Evolutionary conservation across 2,329 filamentous ascomycete genomes (phyloP).

Genomic region (Chaetomiaceae sp.): DNA sequence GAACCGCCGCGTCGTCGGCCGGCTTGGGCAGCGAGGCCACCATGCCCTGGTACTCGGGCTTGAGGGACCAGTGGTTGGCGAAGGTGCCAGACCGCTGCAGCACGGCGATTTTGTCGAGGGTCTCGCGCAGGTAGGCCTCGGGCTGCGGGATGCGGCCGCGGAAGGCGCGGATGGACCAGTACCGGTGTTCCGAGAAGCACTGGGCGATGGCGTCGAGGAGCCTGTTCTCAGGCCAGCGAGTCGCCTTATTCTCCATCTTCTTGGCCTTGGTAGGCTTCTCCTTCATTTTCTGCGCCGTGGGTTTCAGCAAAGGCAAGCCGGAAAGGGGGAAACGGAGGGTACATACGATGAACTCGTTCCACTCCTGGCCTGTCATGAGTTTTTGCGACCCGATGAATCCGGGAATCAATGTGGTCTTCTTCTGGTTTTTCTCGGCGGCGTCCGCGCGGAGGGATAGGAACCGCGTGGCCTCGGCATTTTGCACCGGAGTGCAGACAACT

Average conservation of each 20-base stretch:
- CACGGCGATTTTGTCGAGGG: constrained; percentile 73
- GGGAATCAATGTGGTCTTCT: constrained; percentile 44
- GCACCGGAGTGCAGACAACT: constrained; percentile 65
- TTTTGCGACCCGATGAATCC: constrained; percentile 15
- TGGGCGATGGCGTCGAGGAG: constrained; percentile 79
- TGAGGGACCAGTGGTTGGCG: constrained; percentile 78
- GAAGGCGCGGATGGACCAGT: constrained; percentile 89
- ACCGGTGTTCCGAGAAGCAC: constrained; percentile 78
- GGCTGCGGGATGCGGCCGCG: constrained; percentile 75
- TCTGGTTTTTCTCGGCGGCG: constrained; percentile 55
- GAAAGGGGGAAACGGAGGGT: neutral
- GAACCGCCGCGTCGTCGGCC: constrained; percentile 46
- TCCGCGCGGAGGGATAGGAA: constrained; percentile 54
- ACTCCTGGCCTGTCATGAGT: constrained; percentile 32
- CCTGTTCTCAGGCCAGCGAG: constrained; percentile 82
- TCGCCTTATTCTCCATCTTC: constrained; percentile 73
- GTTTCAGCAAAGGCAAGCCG: constrained; percentile 8
- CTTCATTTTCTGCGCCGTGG: constrained; percentile 44
- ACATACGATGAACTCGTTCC: constrained; percentile 54
- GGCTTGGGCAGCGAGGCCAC: constrained; percentile 37
- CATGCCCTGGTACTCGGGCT: constrained; percentile 51
- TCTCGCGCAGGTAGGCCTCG: constrained; percentile 85
- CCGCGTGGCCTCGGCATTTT: constrained; percentile 62
- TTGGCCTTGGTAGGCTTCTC: constrained; percentile 48
- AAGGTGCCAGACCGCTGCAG: constrained; percentile 79